phyloP scores from a whole-genome alignment of 2,329 filamentous ascomycete genomes.

The Fusarium sp. region DNA sequence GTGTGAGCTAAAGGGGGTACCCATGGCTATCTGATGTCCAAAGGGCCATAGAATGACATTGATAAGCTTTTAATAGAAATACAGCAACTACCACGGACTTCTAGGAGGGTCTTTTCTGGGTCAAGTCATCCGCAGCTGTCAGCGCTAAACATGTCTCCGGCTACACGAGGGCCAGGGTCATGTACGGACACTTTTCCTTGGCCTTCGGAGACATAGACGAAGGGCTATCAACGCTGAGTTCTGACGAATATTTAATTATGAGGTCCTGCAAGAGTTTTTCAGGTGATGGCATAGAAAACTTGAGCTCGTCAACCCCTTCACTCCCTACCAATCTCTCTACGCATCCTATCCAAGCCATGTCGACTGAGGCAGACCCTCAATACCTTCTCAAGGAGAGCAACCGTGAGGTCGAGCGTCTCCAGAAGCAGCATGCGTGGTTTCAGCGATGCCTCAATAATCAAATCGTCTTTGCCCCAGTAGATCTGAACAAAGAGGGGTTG shows the following conservation, averaged over 20 bases:
- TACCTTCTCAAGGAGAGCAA: constrained; percentile 14
- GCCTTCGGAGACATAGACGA: neutral
- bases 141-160: neutral
- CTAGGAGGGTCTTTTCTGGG: neutral
- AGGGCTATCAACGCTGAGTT: neutral
- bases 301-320: too few relatives aligned
- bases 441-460: constrained; percentile 15
- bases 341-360: neutral
- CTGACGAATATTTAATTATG: neutral
- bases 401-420: constrained; percentile 22
- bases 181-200: neutral
- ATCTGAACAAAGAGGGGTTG: neutral
- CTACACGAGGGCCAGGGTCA: neutral
- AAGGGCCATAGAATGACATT: neutral
- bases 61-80: neutral
- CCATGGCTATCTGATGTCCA: neutral
- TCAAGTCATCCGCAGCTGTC: neutral
- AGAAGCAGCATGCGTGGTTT: constrained; percentile 23
- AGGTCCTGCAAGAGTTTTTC: too few relatives aligned
- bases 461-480: constrained; percentile 14
- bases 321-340: neutral
- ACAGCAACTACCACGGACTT: neutral
- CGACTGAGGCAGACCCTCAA: neutral
- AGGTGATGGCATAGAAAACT: neutral
- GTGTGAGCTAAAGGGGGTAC: neutral